Base-by-base conservation (phyloP, 2,329 filamentous ascomycete genomes). In the Thielaviopsis ethacetica region DNA sequence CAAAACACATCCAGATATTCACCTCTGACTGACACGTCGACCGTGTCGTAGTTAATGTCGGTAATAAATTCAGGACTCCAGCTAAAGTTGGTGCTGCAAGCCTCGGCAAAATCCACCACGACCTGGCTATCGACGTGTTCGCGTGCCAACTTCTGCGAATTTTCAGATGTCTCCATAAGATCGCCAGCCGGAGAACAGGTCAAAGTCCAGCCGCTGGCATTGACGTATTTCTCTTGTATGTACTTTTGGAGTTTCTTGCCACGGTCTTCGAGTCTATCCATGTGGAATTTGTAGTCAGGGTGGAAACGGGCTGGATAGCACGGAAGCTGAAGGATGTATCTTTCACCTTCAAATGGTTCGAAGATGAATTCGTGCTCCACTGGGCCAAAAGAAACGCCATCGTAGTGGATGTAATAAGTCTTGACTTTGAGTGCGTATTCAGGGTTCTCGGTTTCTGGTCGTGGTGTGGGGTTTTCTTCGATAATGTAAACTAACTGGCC, bases 361-460 rank as follows among this genome's bases (percentile, higher is more conserved):
- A 75, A 68, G 49, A 67, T 65, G 38, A 75, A 72, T 41, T 65
- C 67, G 57, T 69, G 68, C 6, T 66, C 68, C 17, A 73, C 71
- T 0, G 71, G 68, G 0, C 71, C 71, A 53, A 69, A 73, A 9
- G 64, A 62, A 13, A 64, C 67, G 0, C 73, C 73, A 15, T 74
- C 70, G 59, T 73, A 69, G 54, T 75, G 72, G 44, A 75, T 70
- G 62, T 73, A 72, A 61, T 74, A 74, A 9, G 70, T 68, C 1
- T 66, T 70, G 49, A 73, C 66, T 41, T 63, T 67, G 61, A 72
- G 72, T 21, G 63, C 66, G 21, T 68, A 67, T 22, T 67, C 64
- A 5, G 66, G 64, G 3, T 63, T 49, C n/a, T n/a, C n/a, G n/a
- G n/a, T n/a, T n/a, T n/a, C n/a, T n/a, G n/a, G n/a, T 22, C 5